A percentile compares a stretch with the other conserved stretches of the same genome.
These are phyloP conservation scores for Psidium friedrichsthalianum DNA, from an alignment of 345 rosid genomes.

Conservation along the genomic window DNA sequence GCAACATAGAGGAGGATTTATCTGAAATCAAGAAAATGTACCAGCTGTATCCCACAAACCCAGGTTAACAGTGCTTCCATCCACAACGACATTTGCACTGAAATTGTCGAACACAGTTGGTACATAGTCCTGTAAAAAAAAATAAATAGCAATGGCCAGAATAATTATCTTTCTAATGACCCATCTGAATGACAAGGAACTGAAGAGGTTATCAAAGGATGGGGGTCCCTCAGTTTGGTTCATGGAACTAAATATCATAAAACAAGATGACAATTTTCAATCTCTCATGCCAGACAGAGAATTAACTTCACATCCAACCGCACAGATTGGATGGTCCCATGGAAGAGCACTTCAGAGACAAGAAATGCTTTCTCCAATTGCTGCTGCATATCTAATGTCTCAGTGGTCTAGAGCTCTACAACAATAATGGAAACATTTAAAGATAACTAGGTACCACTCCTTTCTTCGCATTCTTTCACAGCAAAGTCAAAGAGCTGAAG, in stretches of 20 bases:
- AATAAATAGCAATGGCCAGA: neutral
- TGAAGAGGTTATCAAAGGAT: neutral
- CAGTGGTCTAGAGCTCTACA: neutral
- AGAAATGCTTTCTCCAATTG: neutral
- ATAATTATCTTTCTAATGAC: neutral
- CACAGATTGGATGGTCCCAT: neutral
- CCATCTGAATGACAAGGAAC: neutral
- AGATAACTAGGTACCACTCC: neutral
- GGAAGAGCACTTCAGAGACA: neutral
- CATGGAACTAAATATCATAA: neutral
- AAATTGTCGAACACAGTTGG: conserved; percentile 84
- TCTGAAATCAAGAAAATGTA: conserved; percentile 4
- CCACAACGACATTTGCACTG: conserved; percentile 77
- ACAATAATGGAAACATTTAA: neutral
- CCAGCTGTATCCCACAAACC: conserved; percentile 91
- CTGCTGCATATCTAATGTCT: neutral
- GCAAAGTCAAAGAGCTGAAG: neutral
- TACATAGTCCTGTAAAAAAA: conserved; percentile 52
- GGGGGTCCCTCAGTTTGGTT: neutral
- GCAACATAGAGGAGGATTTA: neutral
- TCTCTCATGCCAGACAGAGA: neutral
- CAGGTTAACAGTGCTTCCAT: conserved; percentile 69
- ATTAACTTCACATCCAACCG: neutral
- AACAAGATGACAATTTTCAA: neutral
- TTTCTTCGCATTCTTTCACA: neutral